Evolutionary conservation across 2,329 filamentous ascomycete genomes (phyloP).

Genomic region (Colletotrichum tropicale): DNA sequence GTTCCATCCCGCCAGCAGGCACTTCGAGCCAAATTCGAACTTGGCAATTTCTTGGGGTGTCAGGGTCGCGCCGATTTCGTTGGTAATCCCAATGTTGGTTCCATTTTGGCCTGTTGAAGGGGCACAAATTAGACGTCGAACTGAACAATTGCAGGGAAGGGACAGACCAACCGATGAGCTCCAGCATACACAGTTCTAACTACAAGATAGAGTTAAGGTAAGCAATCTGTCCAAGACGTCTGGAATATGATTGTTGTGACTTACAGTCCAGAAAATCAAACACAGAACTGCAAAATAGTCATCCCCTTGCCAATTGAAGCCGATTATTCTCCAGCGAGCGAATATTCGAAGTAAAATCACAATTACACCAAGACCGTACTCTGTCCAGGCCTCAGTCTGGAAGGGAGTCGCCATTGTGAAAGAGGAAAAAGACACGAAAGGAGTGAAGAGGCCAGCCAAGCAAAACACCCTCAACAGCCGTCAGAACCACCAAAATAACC

Average conservation of each 20-base stretch:
- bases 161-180: not conserved
- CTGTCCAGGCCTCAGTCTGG: conserved; percentile 46
- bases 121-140: not conserved
- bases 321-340: conserved; percentile 41
- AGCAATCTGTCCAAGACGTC: too few species aligned
- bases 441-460: not conserved
- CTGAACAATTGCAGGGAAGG: not conserved
- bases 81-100: conserved; percentile 40
- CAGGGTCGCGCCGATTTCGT: conserved; percentile 33
- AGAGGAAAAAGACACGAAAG: not conserved
- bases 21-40: conserved; percentile 37
- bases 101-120: conserved; percentile 36
- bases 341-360: conserved; percentile 43
- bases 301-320: conserved; percentile 46
- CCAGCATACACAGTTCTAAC: conserved; percentile 3
- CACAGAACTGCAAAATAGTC: conserved; percentile 43
- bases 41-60: conserved; percentile 29
- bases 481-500: not conserved
- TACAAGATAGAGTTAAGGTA: not conserved
- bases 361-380: conserved; percentile 42
- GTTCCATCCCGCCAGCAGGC: conserved; percentile 40
- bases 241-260: not conserved
- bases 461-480: not conserved
- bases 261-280: conserved; percentile 42
- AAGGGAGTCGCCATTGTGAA: conserved; percentile 40